Base-by-base conservation (phyloP, 345 rosid genomes). In the Euphorbia tirucalli region DNA sequence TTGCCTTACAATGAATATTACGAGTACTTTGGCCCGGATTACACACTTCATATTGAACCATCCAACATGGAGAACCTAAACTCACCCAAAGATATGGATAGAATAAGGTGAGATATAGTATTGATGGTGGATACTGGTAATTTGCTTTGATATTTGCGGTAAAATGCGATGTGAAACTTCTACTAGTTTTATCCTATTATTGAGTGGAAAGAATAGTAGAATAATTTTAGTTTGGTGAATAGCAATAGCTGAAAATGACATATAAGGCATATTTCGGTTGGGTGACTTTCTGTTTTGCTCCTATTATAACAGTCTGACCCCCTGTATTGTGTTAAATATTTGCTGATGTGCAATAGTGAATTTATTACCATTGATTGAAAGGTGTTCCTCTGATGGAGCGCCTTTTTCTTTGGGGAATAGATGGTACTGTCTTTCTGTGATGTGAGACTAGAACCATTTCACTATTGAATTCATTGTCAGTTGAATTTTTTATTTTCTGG, bases 11-110 rank as follows among this genome's bases (percentile, higher is more conserved):
- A 91, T 74, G 98, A 95, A 74, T 95, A 95, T 76, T 91, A 79
- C 32, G 98, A 93, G 84, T 95, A 95, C 80, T 95, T 93, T 66
- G 98, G 98, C 22, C 99, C 99, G 41, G 96, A 95, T 57, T 95
- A 95, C 77, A 85, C 92, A 13, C 99, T 95, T 81, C 99, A 90
- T 71, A 86, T 93, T 50, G 96, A 87, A 24, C 96, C 98, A 22
- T 54, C 85, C 67, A 81, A 74, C 78, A 83, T 89, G 90, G 94
- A 93, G 76, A 95, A 95, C 83, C 83, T 87, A 69, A 95, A 95
- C 79, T 41, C 89, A 37, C 83, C 90, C 4, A 85, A 80, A 79
- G 93, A 92, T 79, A 85, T 93, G 90, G 99, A 95, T 84, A 88
- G 72, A 62, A 95, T 95, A 78, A 95, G 94, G 99, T 95, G 75